Evolutionary conservation across 2,329 filamentous ascomycete species (phyloP).

Genomic region (Epichloe brachyelytri): DNA sequence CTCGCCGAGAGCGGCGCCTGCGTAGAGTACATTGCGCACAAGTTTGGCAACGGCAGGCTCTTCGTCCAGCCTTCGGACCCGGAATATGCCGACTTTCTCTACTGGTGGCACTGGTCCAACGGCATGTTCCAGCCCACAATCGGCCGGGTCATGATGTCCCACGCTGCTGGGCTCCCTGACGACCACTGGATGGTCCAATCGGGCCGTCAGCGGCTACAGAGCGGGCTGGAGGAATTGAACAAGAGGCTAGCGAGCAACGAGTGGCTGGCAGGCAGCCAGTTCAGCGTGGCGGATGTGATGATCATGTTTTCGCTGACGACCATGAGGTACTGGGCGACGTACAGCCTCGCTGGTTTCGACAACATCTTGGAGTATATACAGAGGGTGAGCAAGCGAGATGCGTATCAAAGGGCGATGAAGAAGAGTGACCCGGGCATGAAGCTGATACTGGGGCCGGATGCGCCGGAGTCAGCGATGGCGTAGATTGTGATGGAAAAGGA

Average conservation of each 20-base stretch:
- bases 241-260: slow-evolving; percentile 30
- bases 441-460: slow-evolving; percentile 14
- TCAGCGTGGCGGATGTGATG: slow-evolving; percentile 57
- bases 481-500: not conserved
- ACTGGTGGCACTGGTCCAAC: slow-evolving; percentile 50
- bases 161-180: not conserved
- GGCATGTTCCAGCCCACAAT: slow-evolving; percentile 29
- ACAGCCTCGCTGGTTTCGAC: slow-evolving; percentile 26
- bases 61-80: slow-evolving; percentile 29
- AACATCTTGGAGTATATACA: slow-evolving; percentile 33
- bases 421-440: slow-evolving; percentile 37
- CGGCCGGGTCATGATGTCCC: slow-evolving; percentile 23
- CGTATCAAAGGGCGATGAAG: slow-evolving; percentile 32
- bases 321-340: slow-evolving; percentile 38
- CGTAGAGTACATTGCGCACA: slow-evolving; percentile 47
- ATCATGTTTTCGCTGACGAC: slow-evolving; percentile 47
- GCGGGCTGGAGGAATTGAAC: slow-evolving; percentile 37
- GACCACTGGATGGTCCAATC: slow-evolving; percentile 17
- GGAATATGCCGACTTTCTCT: slow-evolving; percentile 47
- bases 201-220: slow-evolving; percentile 20
- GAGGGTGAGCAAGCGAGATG: slow-evolving; percentile 29
- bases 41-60: slow-evolving; percentile 37
- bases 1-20: slow-evolving; percentile 48
- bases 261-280: slow-evolving; percentile 47
- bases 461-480: slow-evolving; percentile 1